Evolutionary conservation across 1,284 basidiomycete genomes (phyloP).

Genomic region (Mycosarcoma mackinlayi): DNA sequence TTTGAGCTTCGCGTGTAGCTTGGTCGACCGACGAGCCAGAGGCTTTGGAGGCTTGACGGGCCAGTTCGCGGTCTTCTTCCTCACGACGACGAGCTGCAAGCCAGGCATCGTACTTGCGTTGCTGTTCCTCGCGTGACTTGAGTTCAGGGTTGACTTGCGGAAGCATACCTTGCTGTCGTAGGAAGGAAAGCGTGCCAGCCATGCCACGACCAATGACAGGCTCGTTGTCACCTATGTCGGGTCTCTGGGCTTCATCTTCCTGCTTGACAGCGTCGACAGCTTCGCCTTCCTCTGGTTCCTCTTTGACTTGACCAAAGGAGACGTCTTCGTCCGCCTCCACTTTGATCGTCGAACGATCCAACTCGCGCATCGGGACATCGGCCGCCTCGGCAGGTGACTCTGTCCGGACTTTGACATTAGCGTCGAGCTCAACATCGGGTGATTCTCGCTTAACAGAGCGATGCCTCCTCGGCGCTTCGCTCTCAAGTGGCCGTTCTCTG

Average conservation of each 20-base stretch:
- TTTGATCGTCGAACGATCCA: slow-evolving; percentile 50
- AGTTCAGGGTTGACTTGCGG: slow-evolving; percentile 77
- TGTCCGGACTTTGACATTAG: slow-evolving; percentile 70
- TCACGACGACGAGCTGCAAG: slow-evolving; percentile 83
- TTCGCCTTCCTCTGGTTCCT: slow-evolving; percentile 69
- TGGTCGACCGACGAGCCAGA: slow-evolving; percentile 77
- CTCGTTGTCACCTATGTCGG: slow-evolving; percentile 25
- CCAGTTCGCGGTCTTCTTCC: slow-evolving; percentile 81
- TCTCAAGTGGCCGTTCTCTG: slow-evolving; percentile 72
- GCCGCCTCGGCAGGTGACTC: slow-evolving; percentile 67
- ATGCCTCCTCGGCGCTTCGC: slow-evolving; percentile 55
- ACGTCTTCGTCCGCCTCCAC: slow-evolving; percentile 72
- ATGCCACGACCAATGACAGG: slow-evolving; percentile 72
- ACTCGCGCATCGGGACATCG: slow-evolving; percentile 33
- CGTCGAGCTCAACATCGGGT: slow-evolving; percentile 56
- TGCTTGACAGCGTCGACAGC: slow-evolving; percentile 4
- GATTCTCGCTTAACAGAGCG: slow-evolving; percentile 29
- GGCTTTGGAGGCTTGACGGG: slow-evolving; percentile 72
- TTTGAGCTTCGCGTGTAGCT: slow-evolving; percentile 92
- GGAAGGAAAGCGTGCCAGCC: slow-evolving; percentile 85
- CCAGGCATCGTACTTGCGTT: slow-evolving; percentile 89
- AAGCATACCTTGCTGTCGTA: slow-evolving; percentile 91
- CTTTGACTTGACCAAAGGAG: slow-evolving; percentile 71
- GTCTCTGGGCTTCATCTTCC: neutral
- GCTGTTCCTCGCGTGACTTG: slow-evolving; percentile 81